These are phyloP conservation scores for Piper longum DNA, from an alignment of 164 flowering plant species.

Conservation along the genomic window DNA sequence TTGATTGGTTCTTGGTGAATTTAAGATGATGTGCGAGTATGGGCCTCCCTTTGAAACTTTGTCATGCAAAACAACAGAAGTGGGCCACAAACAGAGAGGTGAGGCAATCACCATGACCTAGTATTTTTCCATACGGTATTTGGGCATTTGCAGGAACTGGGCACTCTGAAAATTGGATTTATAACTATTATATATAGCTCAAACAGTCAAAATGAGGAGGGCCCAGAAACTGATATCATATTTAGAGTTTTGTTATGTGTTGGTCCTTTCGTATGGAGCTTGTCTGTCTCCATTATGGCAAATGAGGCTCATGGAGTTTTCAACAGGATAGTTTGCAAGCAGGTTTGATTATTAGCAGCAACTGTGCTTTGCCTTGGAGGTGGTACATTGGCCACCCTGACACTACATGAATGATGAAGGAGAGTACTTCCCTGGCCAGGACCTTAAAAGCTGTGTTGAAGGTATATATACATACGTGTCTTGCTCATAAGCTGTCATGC, in stretches of 20 bases:
- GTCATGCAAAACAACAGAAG: not conserved
- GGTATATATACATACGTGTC: not conserved
- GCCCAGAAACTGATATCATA: not conserved
- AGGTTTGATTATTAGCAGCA: no score
- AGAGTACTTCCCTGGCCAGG: no score
- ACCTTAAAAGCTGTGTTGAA: no score
- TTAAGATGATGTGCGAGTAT: not conserved
- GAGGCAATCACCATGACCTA: not conserved
- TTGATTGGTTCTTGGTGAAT: no score
- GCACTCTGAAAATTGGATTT: not conserved
- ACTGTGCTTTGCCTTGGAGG: no score
- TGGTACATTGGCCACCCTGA: no score
- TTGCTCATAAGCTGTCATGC: conserved; percentile 3
- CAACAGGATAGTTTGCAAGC: no score
- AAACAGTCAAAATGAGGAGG: not conserved
- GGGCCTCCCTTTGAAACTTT: not conserved
- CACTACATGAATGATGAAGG: no score
- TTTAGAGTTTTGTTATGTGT: not conserved
- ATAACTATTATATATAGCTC: not conserved
- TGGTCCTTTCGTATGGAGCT: not conserved
- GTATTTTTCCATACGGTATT: not conserved
- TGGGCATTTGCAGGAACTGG: not conserved
- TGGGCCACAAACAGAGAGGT: not conserved
- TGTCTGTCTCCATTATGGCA: not conserved
- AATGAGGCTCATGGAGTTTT: not conserved